Conservation (phyloP, 352 stramenopile genomes). For the Phytophthora chlamydospora region DNA sequence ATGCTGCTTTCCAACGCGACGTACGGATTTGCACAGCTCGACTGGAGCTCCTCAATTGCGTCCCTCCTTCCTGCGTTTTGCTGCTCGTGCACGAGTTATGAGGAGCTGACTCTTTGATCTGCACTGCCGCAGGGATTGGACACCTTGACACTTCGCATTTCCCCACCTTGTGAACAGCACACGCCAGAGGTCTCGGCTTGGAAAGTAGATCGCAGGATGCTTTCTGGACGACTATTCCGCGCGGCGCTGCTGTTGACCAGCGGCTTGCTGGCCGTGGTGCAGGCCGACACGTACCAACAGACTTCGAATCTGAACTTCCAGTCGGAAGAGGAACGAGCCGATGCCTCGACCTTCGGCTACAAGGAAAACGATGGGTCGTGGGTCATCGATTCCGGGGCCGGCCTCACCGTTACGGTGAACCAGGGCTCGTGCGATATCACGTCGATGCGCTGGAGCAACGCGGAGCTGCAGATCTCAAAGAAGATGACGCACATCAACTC, state of each 20-base stretch:
- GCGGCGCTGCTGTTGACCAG: constrained; percentile 24
- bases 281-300: constrained; percentile 28
- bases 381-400: constrained; percentile 46
- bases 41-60: constrained; percentile 24
- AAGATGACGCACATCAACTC: constrained; percentile 63
- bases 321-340: constrained; percentile 17
- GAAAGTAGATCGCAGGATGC: constrained; percentile 14
- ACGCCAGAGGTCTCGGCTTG: background rate
- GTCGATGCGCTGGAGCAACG: constrained; percentile 53
- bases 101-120: constrained; percentile 7
- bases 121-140: constrained; percentile 1
- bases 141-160: constrained; percentile 25
- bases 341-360: constrained; percentile 42
- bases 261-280: constrained; percentile 12
- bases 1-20: background rate
- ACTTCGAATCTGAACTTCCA: constrained; percentile 34
- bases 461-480: constrained; percentile 53
- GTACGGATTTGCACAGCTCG: constrained; percentile 29
- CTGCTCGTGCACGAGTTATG: constrained; percentile 5
- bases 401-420: constrained; percentile 48
- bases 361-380: constrained; percentile 41
- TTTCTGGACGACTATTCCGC: constrained; percentile 22
- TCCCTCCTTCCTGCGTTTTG: constrained; percentile 3
- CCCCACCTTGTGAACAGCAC: constrained; percentile 8
- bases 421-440: constrained; percentile 54